Evolutionary conservation across 495 filamentous ascomycete species (phyloP).

Genomic region (Elasticomyces elasticus): DNA sequence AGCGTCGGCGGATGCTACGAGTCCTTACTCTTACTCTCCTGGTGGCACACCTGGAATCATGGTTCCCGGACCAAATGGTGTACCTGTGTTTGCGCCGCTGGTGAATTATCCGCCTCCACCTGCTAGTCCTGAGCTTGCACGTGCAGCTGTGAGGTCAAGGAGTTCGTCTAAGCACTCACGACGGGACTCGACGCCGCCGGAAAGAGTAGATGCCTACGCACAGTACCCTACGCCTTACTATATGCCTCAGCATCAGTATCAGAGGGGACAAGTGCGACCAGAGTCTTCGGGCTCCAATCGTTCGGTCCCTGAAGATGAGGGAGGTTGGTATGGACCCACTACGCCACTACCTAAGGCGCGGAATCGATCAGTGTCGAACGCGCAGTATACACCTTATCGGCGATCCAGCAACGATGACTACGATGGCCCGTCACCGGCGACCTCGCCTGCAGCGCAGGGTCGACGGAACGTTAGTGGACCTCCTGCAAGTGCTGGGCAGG

Average conservation of each 20-base stretch:
- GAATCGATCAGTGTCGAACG: constrained; percentile 21
- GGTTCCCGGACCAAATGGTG: constrained; percentile 28
- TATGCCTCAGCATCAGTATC: constrained; percentile 4
- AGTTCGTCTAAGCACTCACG: constrained; percentile 24
- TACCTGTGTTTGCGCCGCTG: constrained; percentile 25
- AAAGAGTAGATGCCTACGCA: constrained; percentile 19
- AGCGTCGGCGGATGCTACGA: constrained; percentile 14
- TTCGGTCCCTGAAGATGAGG: constrained; percentile 21
- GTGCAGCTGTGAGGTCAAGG: constrained; percentile 16
- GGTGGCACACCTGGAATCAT: constrained; percentile 25
- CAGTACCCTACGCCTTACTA: constrained; percentile 22
- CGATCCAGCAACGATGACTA: constrained; percentile 16
- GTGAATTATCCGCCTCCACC: constrained; percentile 21
- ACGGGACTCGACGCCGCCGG: constrained; percentile 15
- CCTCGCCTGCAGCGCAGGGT: constrained; percentile 20
- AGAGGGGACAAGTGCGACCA: constrained; percentile 17
- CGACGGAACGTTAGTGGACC: constrained; percentile 17
- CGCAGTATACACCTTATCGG: constrained; percentile 13
- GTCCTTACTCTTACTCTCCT: background rate
- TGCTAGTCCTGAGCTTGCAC: constrained; percentile 13
- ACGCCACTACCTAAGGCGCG: background rate
- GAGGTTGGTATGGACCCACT: constrained; percentile 15
- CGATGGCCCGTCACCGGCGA: constrained; percentile 20
- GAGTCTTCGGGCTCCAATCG: constrained; percentile 26
- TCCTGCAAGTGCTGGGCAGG: constrained; percentile 5